A percentile compares a stretch with the other conserved stretches of the same genome.
Conservation (phyloP, 2,329 filamentous ascomycete species). For the Fusarium praegraminearum region DNA sequence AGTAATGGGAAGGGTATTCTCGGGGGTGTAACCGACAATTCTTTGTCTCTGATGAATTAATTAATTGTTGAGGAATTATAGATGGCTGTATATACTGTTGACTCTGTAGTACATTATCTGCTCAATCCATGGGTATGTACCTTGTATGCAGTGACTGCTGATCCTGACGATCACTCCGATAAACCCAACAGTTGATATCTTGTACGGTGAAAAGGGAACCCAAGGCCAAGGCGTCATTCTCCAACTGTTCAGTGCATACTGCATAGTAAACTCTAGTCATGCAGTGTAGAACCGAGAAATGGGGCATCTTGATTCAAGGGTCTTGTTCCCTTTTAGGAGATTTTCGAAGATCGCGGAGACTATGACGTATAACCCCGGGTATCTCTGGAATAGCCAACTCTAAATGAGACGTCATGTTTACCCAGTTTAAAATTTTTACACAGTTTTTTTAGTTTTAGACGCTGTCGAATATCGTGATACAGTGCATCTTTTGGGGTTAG, state of each 20-base stretch:
- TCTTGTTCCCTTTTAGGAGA: slow-evolving; percentile 21
- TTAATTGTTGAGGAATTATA: too few relatives aligned
- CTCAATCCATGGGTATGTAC: not conserved
- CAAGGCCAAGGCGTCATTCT: slow-evolving; percentile 8
- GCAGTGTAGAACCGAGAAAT: slow-evolving; percentile 29
- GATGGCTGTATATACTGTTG: not conserved
- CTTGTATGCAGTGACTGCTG: not conserved
- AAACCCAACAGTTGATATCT: not conserved
- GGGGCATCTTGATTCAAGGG: slow-evolving; percentile 24
- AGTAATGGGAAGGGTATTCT: slow-evolving; percentile 30
- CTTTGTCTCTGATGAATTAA: too few relatives aligned
- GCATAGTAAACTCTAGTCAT: slow-evolving; percentile 14
- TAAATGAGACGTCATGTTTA: slow-evolving; percentile 24
- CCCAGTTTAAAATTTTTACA: slow-evolving; percentile 29
- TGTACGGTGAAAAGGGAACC: not conserved
- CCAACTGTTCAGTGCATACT: not conserved
- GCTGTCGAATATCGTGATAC: not conserved
- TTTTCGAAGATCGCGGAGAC: slow-evolving; percentile 21
- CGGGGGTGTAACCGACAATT: slow-evolving; percentile 8
- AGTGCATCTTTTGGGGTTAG: not conserved
- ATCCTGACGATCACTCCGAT: slow-evolving; percentile 1
- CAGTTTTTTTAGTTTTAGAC: not conserved
- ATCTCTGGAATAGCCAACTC: not conserved
- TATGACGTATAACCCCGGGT: slow-evolving; percentile 26
- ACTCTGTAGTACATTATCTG: too few relatives aligned